These are phyloP conservation scores for Luzula sylvatica DNA, from an alignment of 176 grass and related monocot species.

Conservation along the genomic window DNA sequence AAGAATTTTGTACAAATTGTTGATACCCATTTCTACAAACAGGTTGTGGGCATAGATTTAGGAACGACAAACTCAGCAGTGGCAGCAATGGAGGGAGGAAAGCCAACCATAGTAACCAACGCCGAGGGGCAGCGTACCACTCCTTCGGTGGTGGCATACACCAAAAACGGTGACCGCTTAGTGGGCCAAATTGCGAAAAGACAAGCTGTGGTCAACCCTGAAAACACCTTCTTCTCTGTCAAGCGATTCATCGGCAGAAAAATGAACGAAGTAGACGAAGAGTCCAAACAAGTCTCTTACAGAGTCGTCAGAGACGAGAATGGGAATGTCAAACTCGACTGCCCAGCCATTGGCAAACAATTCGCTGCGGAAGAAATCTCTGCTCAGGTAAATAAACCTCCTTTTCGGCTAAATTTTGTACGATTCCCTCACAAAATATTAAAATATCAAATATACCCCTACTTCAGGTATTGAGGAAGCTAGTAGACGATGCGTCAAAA, in stretches of 20 bases:
- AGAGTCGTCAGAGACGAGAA: slow-evolving; percentile 72
- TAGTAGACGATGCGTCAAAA: slow-evolving; percentile 94
- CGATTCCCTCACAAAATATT: too few relatives aligned
- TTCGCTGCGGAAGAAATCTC: slow-evolving; percentile 96
- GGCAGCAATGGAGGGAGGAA: slow-evolving; percentile 96
- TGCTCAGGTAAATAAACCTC: slow-evolving; percentile 48
- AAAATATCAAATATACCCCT: too few relatives aligned
- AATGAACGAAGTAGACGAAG: slow-evolving; percentile 91
- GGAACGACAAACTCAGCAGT: slow-evolving; percentile 96
- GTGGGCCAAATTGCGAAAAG: slow-evolving; percentile 95
- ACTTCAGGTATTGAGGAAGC: slow-evolving; percentile 78
- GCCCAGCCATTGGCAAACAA: slow-evolving; percentile 95
- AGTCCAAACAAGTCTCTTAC: slow-evolving; percentile 95
- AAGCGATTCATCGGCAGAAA: slow-evolving; percentile 96
- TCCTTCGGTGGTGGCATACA: slow-evolving; percentile 91
- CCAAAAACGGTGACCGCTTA: slow-evolving; percentile 66
- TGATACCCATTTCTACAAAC: not conserved
- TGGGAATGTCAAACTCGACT: slow-evolving; percentile 98
- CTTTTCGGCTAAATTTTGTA: not conserved
- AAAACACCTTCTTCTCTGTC: slow-evolving; percentile 99
- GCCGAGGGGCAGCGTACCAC: slow-evolving; percentile 88
- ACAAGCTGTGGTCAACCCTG: slow-evolving; percentile 94
- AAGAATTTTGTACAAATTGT: not conserved
- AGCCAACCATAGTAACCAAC: slow-evolving; percentile 96
- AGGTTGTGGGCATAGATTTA: slow-evolving; percentile 88